Conservation (phyloP, 2,329 filamentous ascomycete genomes). For the Chrysosporium queenslandicum region DNA sequence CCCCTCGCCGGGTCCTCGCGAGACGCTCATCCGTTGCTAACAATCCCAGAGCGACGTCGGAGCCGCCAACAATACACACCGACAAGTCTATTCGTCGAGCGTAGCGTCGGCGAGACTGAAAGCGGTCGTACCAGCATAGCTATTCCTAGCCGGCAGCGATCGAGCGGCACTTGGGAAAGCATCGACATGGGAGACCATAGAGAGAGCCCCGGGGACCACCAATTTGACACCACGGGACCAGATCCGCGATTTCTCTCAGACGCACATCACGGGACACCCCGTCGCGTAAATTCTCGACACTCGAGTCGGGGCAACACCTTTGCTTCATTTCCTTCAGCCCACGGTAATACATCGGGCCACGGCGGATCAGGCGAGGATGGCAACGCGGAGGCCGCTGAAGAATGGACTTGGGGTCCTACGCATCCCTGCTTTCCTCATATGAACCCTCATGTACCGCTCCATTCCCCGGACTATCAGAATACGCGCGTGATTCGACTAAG, state of each 20-base stretch:
- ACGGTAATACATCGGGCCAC: conserved; percentile 23
- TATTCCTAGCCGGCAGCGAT: conserved; percentile 38
- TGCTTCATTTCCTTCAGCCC: conserved; percentile 25
- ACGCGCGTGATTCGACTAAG: conserved; percentile 88
- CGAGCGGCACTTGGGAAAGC: conserved; percentile 25
- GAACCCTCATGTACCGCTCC: conserved; percentile 77
- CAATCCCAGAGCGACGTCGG: conserved; percentile 47
- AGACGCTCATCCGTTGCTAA: conserved; percentile 48
- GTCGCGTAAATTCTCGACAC: conserved; percentile 33
- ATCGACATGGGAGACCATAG: conserved; percentile 21
- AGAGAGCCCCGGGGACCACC: conserved; percentile 22
- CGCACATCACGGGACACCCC: conserved; percentile 24
- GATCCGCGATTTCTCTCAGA: conserved; percentile 16
- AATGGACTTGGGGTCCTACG: conserved; percentile 80
- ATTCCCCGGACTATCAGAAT: conserved; percentile 60
- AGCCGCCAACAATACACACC: conserved; percentile 42
- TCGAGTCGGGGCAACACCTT: conserved; percentile 35
- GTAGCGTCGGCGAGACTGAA: conserved; percentile 38
- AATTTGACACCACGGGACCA: conserved; percentile 24
- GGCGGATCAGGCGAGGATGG: conserved; percentile 27
- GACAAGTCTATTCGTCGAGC: conserved; percentile 41
- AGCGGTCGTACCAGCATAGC: conserved; percentile 45
- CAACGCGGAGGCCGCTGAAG: conserved; percentile 52
- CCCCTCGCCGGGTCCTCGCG: conserved; percentile 21
- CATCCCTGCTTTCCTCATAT: conserved; percentile 92